Conservation (phyloP, 1,139 yeast genomes). For the Debaryomyces singareniensis region DNA sequence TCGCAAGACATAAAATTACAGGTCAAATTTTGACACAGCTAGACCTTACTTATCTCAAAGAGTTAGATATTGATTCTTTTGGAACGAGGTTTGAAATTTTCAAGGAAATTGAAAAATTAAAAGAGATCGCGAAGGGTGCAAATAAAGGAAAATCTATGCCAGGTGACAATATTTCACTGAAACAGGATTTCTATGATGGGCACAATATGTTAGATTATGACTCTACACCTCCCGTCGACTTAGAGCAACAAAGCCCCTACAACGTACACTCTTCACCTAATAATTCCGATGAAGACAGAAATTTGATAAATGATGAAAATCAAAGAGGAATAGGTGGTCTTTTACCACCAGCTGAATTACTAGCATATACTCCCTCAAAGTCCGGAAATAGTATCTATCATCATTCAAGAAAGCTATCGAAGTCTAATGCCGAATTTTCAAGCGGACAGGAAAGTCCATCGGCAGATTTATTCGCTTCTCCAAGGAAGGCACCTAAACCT, state of each 20-base stretch:
- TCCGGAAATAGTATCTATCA: conserved; percentile 4
- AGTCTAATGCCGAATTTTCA: conserved; percentile 45
- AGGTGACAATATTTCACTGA: conserved; percentile 1
- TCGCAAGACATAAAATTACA: conserved; percentile 80
- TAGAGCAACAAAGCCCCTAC: conserved; percentile 5
- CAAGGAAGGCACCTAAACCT: conserved; percentile 59
- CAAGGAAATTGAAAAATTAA: conserved; percentile 77
- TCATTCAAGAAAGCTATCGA: conserved; percentile 44
- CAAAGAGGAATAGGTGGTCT: conserved; percentile 7
- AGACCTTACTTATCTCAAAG: conserved; percentile 81
- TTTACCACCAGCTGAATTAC: conserved; percentile 13
- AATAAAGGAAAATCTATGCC: neutral
- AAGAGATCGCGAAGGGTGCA: conserved; percentile 9
- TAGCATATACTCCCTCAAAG: conserved; percentile 7
- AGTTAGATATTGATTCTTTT: conserved; percentile 83
- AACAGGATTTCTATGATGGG: conserved; percentile 1
- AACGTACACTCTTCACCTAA: conserved; percentile 5
- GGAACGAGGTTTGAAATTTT: conserved; percentile 92
- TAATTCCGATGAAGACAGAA: conserved; percentile 7
- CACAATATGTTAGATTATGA: conserved; percentile 2
- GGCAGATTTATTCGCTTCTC: conserved; percentile 38
- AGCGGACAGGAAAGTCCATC: conserved; percentile 1
- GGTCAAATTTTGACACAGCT: conserved; percentile 81
- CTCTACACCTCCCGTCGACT: conserved; percentile 1
- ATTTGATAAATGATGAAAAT: conserved; percentile 3